phyloP scores from a whole-genome alignment of 1,284 basidiomycete genomes.

The Fomitopsis schrenkii region DNA sequence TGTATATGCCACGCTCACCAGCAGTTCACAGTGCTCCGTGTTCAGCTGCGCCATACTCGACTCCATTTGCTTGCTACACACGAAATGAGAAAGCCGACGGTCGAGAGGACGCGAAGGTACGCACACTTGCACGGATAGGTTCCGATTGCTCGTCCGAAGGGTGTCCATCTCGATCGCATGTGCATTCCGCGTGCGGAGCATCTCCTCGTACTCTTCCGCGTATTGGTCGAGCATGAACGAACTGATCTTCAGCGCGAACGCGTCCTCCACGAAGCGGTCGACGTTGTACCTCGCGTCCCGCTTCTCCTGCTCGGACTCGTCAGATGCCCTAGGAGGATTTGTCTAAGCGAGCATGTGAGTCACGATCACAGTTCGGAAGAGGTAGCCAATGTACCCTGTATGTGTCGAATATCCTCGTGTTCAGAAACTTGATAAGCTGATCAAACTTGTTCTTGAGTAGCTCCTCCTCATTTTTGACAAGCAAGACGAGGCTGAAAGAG shows the following conservation, averaged over 20 bases:
- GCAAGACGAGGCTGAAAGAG: conserved; percentile 85
- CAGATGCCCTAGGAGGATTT: conserved; percentile 10
- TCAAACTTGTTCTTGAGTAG: conserved; percentile 85
- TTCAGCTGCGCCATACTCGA: conserved; percentile 74
- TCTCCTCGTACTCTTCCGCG: conserved; percentile 83
- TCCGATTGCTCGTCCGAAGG: conserved; percentile 74
- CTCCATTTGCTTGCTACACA: conserved; percentile 73
- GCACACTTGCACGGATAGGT: conserved; percentile 76
- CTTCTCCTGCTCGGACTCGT: conserved; percentile 24
- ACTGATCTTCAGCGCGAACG: conserved; percentile 78
- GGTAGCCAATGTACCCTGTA: conserved; percentile 52
- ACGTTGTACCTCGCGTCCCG: conserved; percentile 50
- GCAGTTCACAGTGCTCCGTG: conserved; percentile 70
- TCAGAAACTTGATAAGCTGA: conserved; percentile 79
- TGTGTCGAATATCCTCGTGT: conserved; percentile 76
- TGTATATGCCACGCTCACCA: conserved; percentile 44
- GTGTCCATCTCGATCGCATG: conserved; percentile 81
- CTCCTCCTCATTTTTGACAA: conserved; percentile 84
- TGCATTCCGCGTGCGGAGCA: conserved; percentile 62
- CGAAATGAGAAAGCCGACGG: not conserved
- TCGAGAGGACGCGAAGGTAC: conserved; percentile 25
- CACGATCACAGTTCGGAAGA: not conserved
- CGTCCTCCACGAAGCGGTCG: conserved; percentile 83
- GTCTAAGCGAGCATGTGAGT: conserved; percentile 20
- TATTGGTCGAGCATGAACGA: conserved; percentile 91